phyloP scores from a whole-genome alignment of 108 stramenopile genomes.

The Fistulifera pelliculosa region DNA sequence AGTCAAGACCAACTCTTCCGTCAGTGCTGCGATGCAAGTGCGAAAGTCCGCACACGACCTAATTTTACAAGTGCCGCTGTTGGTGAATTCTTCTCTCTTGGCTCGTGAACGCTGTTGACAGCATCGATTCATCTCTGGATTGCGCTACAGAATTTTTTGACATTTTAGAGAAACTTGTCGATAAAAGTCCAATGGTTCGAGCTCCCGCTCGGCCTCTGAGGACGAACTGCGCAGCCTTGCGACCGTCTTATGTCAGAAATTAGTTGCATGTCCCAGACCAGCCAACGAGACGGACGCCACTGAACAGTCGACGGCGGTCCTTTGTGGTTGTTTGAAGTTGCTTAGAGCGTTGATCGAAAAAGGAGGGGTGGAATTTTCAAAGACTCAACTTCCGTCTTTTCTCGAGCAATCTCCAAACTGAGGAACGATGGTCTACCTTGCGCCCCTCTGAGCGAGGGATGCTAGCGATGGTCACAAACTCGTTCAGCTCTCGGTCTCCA shows the following conservation, averaged over 20 bases:
- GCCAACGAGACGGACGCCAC: constrained; percentile 34
- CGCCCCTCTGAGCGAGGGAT: constrained; percentile 3
- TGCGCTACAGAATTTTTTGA: constrained; percentile 71
- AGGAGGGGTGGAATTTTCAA: constrained; percentile 9
- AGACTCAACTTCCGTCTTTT: not conserved
- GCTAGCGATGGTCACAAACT: constrained; percentile 10
- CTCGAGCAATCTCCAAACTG: no score
- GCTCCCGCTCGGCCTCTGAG: constrained; percentile 14
- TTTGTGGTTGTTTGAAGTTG: constrained; percentile 77
- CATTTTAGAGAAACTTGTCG: constrained; percentile 58
- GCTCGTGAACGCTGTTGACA: constrained; percentile 59
- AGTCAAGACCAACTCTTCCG: constrained; percentile 18
- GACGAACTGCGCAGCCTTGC: constrained; percentile 46
- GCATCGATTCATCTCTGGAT: constrained; percentile 50
- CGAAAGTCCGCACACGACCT: constrained; percentile 61
- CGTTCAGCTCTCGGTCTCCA: constrained; percentile 4
- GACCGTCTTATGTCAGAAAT: constrained; percentile 71
- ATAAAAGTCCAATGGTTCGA: constrained; percentile 5
- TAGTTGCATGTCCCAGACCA: constrained; percentile 58
- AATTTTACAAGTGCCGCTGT: constrained; percentile 51
- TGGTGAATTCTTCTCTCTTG: constrained; percentile 63
- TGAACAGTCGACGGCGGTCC: constrained; percentile 62
- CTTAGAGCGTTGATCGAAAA: constrained; percentile 59
- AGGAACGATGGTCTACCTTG: not conserved
- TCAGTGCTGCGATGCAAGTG: constrained; percentile 46